Base-by-base conservation (phyloP, 1,284 basidiomycete species). In the Porodaedalea pini region DNA sequence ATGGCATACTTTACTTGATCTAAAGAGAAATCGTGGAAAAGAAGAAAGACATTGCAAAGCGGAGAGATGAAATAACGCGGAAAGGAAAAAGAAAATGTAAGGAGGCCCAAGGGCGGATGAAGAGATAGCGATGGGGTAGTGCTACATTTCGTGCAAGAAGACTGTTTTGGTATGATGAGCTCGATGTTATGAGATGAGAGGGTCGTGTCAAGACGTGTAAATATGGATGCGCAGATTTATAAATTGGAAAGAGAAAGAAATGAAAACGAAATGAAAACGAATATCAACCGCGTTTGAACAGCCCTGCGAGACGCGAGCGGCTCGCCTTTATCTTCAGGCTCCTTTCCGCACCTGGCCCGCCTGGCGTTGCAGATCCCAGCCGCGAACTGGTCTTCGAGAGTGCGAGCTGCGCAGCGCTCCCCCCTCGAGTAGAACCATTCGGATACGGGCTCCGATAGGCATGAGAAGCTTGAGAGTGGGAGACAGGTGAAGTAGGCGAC, bases 261-360 rank as follows among this genome's bases (percentile, higher is more conserved):
- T 4, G 21, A 48, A 48, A 25, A 27, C 27, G 27, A 48, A 48
- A 48, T 8, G 27, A 41, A 4, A 17, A 39, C 19, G 11, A 6
- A 19, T 34, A 37, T 40, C 36, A 54, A n/a, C 43, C 34, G 23
- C 41, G 40, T 23, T 41, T 58, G 44, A 58, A 58, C 10, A 58
- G 51, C 4, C 37, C 34, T 17, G 56, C 44, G 17, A 58, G 56
- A 11, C 43, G 39, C 31, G 51, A 58, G 10, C 56, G 51, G 13
- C 50, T 51, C 39, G 56, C 51, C 19, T 53, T 48, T 15, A 21
- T 27, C n/a, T 53, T 48, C 32, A 52, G 51, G 21, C 21, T 36
- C 21, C 47, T 37, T 27, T 51, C 54, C 19, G 21, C 19, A 0
- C 27, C 32, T 4, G 17, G 8, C 7, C 19, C 45, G n/a, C n/a